Evolutionary conservation across 1,284 basidiomycete genomes (phyloP).

Genomic region (Sporisorium sorghi): DNA sequence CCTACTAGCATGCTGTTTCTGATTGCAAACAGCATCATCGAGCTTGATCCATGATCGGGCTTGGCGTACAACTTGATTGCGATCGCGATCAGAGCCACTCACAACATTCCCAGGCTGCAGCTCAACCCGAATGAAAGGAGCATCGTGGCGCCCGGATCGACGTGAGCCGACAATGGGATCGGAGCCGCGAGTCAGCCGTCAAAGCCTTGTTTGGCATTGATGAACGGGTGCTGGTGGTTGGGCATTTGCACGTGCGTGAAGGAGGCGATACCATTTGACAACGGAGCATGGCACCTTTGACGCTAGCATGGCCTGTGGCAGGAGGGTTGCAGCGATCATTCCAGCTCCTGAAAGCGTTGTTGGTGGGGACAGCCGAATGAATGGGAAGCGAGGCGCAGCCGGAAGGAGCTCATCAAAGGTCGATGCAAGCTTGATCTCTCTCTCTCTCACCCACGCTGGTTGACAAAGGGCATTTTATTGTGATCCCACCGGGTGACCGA

Average conservation of each 20-base stretch:
- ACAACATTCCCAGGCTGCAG: too few relatives aligned
- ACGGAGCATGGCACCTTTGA: neutral
- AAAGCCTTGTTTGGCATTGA: neutral
- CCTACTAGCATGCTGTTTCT: too few relatives aligned
- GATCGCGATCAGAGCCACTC: too few relatives aligned
- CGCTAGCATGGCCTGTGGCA: neutral
- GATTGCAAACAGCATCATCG: too few relatives aligned
- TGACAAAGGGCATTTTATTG: too few relatives aligned
- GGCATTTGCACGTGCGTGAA: neutral
- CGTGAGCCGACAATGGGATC: neutral
- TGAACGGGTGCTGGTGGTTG: neutral
- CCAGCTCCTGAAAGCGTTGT: neutral
- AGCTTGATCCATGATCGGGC: too few relatives aligned
- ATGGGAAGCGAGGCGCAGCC: neutral
- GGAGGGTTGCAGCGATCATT: neutral
- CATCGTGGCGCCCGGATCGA: neutral
- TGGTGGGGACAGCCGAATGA: neutral
- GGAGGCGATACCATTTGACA: neutral
- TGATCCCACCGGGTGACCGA: too few relatives aligned
- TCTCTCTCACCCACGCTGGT: too few relatives aligned
- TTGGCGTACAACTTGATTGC: too few relatives aligned
- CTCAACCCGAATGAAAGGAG: too few relatives aligned
- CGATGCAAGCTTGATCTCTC: too few relatives aligned
- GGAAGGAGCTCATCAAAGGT: too few relatives aligned
- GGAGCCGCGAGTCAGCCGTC: neutral